These are phyloP conservation scores for Diaporthe caulivora DNA, from an alignment of 2,329 filamentous ascomycete species.

Conservation along the genomic window DNA sequence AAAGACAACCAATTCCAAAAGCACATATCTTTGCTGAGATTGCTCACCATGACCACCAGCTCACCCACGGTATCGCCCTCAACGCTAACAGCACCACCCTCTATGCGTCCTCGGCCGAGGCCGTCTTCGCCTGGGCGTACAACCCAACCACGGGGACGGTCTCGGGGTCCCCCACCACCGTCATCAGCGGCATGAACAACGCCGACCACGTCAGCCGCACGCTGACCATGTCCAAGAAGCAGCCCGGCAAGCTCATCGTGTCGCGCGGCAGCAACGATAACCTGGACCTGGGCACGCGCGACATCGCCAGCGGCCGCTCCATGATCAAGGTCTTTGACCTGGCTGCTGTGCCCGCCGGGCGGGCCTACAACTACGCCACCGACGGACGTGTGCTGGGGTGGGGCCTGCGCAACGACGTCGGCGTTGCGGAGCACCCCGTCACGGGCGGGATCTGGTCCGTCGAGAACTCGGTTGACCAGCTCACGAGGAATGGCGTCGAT, in stretches of 20 bases:
- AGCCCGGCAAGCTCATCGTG: constrained; percentile 68
- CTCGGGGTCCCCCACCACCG: constrained; percentile 48
- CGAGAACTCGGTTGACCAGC: constrained; percentile 78
- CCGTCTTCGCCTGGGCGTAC: constrained; percentile 72
- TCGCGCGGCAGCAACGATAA: constrained; percentile 71
- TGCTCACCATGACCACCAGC: constrained; percentile 44
- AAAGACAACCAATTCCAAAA: constrained; percentile 43
- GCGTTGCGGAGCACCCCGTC: constrained; percentile 72
- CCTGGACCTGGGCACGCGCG: constrained; percentile 61
- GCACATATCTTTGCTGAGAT: constrained; percentile 48
- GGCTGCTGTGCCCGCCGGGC: constrained; percentile 44
- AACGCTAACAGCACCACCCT: constrained; percentile 59
- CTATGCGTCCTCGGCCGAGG: constrained; percentile 65
- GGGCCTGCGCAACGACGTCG: constrained; percentile 81
- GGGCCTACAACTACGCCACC: constrained; percentile 60
- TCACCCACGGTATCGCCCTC: constrained; percentile 64
- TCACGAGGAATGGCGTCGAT: constrained; percentile 68
- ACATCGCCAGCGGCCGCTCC: constrained; percentile 65
- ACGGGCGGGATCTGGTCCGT: constrained; percentile 69
- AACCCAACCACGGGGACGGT: constrained; percentile 62
- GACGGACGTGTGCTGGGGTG: constrained; percentile 68
- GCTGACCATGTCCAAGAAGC: constrained; percentile 66
- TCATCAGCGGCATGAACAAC: constrained; percentile 71
- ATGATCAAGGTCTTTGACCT: constrained; percentile 68
- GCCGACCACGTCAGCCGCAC: constrained; percentile 74